Percentiles rank a stretch among this genome's conserved stretches.
These are phyloP conservation scores for Fusarium sublunatum DNA, from an alignment of 2,329 filamentous ascomycete genomes.

Conservation along the genomic window DNA sequence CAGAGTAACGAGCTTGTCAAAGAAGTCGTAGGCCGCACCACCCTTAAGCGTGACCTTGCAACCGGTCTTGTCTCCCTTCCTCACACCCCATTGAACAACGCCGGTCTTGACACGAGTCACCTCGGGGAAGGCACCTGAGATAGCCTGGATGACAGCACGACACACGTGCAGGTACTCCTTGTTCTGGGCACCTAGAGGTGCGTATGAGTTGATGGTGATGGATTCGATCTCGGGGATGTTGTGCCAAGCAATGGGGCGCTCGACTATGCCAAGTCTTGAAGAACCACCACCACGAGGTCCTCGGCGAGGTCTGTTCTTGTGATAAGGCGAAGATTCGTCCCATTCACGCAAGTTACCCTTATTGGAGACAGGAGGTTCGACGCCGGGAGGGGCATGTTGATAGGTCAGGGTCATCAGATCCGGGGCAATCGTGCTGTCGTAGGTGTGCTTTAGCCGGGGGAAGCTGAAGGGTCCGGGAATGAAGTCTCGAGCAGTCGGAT, in stretches of 20 bases:
- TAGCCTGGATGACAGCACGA: conserved; percentile 84
- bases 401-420: conserved; percentile 93
- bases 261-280: conserved; percentile 76
- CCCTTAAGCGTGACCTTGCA: conserved; percentile 82
- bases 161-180: conserved; percentile 83
- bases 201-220: conserved; percentile 81
- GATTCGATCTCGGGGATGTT: conserved; percentile 86
- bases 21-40: conserved; percentile 87
- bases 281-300: conserved; percentile 79
- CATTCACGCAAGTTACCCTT: conserved; percentile 81
- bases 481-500: conserved; percentile 89
- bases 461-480: conserved; percentile 90
- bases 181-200: conserved; percentile 76
- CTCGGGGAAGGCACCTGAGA: conserved; percentile 79
- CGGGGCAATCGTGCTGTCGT: conserved; percentile 83
- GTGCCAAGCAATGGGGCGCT: conserved; percentile 79
- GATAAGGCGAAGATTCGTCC: conserved; percentile 93
- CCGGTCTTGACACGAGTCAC: conserved; percentile 76
- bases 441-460: conserved; percentile 90
- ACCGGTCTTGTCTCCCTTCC: conserved; percentile 76
- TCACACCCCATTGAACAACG: conserved; percentile 80
- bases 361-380: conserved; percentile 58
- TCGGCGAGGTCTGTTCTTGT: conserved; percentile 87
- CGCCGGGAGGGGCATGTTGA: conserved; percentile 84
- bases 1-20: conserved; percentile 89